Evolutionary conservation across 2,329 filamentous ascomycete genomes (phyloP), one percentile per base, ranked within the genome.

Genomic region (Nemania sp.): DNA sequence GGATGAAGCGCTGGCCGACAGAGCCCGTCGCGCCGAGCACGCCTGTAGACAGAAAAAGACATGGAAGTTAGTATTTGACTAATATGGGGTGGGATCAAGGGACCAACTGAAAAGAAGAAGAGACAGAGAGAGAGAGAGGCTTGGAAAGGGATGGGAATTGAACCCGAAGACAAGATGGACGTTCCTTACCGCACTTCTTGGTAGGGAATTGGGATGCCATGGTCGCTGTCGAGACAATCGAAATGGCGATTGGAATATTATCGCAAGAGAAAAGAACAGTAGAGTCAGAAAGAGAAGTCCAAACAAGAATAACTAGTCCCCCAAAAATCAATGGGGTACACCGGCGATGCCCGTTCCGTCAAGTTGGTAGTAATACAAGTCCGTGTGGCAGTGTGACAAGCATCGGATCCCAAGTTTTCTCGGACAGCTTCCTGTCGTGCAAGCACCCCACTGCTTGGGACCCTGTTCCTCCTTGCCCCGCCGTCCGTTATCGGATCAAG

Each of bases 1-100:
- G 86, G 70, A 97, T 94, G 73, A 97, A 97, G 67, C 94, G 86
- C 75, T 96, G 91, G 65, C 93, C 93, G 12, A 97, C 93, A 30
- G 91, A 95, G 69, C 94, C 94, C 26, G 93, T 97, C 74, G 88
- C 90, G 65, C 93, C 92, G 52, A 97, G 83, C 53, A 97, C 91
- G 70, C 83, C 83, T 65, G 39, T 31, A 37, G 9, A n/a, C n/a
- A n/a, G n/a, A n/a, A n/a, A n/a, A n/a, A n/a, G n/a, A n/a, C n/a
- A n/a, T n/a, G n/a, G n/a, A n/a, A n/a, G n/a, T n/a, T n/a, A n/a
- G n/a, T n/a, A n/a, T n/a, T n/a, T n/a, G n/a, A n/a, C n/a, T n/a
- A n/a, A n/a, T n/a, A n/a, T n/a, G n/a, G n/a, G n/a, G n/a, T n/a
- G n/a, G n/a, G n/a, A n/a, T n/a, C n/a, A n/a, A n/a, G n/a, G n/a